These are phyloP conservation scores for Colletotrichum sp. DNA, from an alignment of 2,329 filamentous ascomycete genomes.

Conservation along the genomic window DNA sequence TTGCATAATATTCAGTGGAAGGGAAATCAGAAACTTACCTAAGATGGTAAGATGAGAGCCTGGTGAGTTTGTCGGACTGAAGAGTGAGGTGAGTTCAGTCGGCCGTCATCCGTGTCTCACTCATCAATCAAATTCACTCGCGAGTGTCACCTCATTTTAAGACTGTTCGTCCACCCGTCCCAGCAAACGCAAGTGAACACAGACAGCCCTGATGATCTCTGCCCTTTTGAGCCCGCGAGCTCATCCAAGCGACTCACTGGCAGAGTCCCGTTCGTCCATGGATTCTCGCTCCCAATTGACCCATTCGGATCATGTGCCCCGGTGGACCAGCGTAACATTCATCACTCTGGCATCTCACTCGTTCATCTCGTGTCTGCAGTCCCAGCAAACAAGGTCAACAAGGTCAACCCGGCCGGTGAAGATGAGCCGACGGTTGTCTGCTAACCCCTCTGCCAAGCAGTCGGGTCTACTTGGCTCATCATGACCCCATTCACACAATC, in stretches of 20 bases:
- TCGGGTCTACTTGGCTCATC: neutral
- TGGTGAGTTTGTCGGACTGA: neutral
- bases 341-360: neutral
- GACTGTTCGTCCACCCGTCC: neutral
- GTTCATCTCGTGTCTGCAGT: constrained; percentile 14
- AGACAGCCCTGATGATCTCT: neutral
- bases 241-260: neutral
- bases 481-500: neutral
- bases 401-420: neutral
- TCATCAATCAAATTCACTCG: neutral
- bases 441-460: constrained; percentile 1
- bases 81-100: neutral
- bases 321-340: constrained; percentile 5
- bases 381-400: neutral
- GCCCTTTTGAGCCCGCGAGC: neutral
- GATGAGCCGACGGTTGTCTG: neutral
- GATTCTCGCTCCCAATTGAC: constrained; percentile 5
- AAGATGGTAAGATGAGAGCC: neutral
- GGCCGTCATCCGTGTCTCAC: neutral
- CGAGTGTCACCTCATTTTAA: neutral
- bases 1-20: neutral
- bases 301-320: neutral
- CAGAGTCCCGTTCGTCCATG: neutral
- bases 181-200: neutral
- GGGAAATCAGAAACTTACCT: neutral